Conservation (phyloP, 2,329 filamentous ascomycete genomes). For the Phialocephala subalpina region DNA sequence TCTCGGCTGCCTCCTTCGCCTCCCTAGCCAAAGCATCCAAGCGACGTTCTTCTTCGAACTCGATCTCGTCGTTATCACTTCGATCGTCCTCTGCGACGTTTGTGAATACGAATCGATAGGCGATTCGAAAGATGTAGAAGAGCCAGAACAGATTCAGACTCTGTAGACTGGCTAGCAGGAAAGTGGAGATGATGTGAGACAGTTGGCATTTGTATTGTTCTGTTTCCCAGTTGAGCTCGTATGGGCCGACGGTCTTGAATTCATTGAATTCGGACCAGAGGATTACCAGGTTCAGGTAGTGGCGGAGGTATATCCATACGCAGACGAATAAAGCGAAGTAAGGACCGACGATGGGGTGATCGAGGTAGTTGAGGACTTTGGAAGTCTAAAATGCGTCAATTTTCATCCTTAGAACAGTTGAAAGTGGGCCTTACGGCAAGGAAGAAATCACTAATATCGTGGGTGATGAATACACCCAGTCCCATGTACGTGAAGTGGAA, state of each 20-base stretch:
- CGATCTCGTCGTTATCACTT: constrained; percentile 70
- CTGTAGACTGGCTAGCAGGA: constrained; percentile 72
- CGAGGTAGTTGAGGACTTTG: constrained; percentile 91
- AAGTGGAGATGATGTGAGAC: constrained; percentile 71
- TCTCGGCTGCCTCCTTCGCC: constrained; percentile 21
- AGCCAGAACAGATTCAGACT: constrained; percentile 85
- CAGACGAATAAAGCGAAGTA: constrained; percentile 86
- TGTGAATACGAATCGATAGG: constrained; percentile 72
- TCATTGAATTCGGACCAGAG: constrained; percentile 79
- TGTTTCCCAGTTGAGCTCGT: constrained; percentile 77
- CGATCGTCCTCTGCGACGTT: constrained; percentile 73
- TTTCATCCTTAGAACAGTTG: constrained; percentile 1
- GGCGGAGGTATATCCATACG: constrained; percentile 89
- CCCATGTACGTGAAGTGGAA: constrained; percentile 98
- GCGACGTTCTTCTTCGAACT: constrained; percentile 35
- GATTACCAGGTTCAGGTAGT: constrained; percentile 83
- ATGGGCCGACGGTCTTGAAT: constrained; percentile 78
- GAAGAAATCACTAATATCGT: constrained; percentile 96
- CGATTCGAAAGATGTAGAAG: constrained; percentile 78
- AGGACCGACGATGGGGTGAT: constrained; percentile 78
- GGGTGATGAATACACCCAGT: constrained; percentile 90
- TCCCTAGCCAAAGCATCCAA: constrained; percentile 31
- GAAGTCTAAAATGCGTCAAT: constrained; percentile 68
- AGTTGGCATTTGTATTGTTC: constrained; percentile 81
- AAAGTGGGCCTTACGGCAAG: constrained; percentile 71